Base-by-base conservation (phyloP, 345 rosid species). In the Aethionema arabicum region DNA sequence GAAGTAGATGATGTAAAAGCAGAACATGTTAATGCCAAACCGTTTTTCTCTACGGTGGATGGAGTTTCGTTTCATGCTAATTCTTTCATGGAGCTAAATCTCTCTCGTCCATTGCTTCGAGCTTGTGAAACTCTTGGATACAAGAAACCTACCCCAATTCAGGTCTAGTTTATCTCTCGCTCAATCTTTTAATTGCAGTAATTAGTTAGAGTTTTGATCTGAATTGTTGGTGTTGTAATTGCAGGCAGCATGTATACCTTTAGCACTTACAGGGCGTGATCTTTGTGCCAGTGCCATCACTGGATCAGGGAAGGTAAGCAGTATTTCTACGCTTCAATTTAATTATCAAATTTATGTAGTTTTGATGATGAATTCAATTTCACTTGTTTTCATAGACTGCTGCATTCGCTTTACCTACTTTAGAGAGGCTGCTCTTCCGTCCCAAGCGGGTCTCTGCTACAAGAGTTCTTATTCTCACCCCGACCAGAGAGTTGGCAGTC, bases 281-380 rank as follows among this genome's bases (percentile, higher is more conserved):
- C 91, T 93, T 54, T 93, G 97, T 67, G 99, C 95, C 9, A 93
- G 97, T 63, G 99, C 99, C 37, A 78, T 93, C 55, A 93, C 99
- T 68, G 99, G 99, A 61, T 93, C 99, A 4, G 99, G 99, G 13
- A 90, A 93, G 97, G 99, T 93, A 66, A 10, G 63, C 5, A 10
- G 11, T 72, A 7, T 29, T 9, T 65, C 3, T 21, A 38, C 0
- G 36, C 8, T 61, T 48, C 0, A 30, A 11, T 62, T 40, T 39
- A 5, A 36, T 40, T 43, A 42, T 7, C 27, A 32, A 52, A 6
- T 0, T 3, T 59, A 6, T 31, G n/a, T 35, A 50, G 53, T 38
- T 41, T 38, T 43, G 12, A 7, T 36, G 7, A n/a, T 59, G 60
- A 45, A 52, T 69, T 65, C 4, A 8, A n/a, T 31, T 44, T 74